These are phyloP conservation scores for Candida succiphila DNA, from an alignment of 805 yeast species.

Conservation along the genomic window DNA sequence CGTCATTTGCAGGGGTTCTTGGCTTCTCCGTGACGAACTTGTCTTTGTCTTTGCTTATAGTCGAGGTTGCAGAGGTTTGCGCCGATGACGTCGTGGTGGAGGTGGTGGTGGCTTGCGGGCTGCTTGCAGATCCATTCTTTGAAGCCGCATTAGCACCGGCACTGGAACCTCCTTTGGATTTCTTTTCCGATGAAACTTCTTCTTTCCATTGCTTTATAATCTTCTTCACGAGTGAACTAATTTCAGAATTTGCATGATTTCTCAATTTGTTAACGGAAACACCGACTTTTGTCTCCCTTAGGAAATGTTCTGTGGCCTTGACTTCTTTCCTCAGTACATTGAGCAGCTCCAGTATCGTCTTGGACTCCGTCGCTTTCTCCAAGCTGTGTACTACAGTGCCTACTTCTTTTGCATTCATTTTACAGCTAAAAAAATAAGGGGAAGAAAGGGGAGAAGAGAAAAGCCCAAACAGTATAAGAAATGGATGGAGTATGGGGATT, in stretches of 20 bases:
- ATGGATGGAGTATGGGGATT: no score
- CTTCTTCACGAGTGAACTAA: constrained; percentile 63
- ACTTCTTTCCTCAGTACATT: constrained; percentile 59
- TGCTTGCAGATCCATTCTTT: background rate
- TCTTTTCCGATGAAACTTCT: constrained; percentile 61
- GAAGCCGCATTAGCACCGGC: background rate
- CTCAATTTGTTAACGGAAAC: constrained; percentile 89
- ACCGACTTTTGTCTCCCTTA: constrained; percentile 94
- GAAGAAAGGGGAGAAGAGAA: no score
- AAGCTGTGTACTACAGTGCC: constrained; percentile 57
- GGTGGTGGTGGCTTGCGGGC: background rate
- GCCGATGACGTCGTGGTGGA: constrained; percentile 8
- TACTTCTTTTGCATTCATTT: constrained; percentile 68
- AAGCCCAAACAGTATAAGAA: no score
- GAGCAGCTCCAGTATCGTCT: constrained; percentile 57
- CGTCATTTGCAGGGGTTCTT: constrained; percentile 77
- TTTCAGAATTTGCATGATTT: constrained; percentile 53
- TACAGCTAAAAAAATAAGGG: no score
- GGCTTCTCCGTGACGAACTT: constrained; percentile 42
- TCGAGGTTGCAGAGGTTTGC: constrained; percentile 5
- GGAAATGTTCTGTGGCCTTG: constrained; percentile 72
- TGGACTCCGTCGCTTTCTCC: constrained; percentile 62
- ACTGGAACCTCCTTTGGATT: constrained; percentile 8
- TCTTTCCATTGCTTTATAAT: constrained; percentile 90
- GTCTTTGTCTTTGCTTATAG: constrained; percentile 8